Conservation (phyloP, 2,329 filamentous ascomycete species). For the Paraconiothyrium brasiliense region DNA sequence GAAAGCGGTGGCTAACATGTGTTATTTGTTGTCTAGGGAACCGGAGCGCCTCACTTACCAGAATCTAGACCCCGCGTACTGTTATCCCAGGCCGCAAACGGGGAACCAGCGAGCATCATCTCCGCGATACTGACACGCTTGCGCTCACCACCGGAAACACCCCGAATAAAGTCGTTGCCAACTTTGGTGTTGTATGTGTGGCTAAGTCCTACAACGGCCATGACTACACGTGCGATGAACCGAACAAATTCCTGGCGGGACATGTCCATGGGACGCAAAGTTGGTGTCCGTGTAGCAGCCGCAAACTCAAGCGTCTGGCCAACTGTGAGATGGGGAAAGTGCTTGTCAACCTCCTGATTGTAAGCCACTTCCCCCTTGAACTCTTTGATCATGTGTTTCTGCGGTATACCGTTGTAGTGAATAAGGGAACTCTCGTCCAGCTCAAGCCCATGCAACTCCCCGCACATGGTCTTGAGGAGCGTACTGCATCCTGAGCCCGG, state of each 20-base stretch:
- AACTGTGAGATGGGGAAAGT: slow-evolving; percentile 67
- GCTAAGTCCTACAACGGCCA: slow-evolving; percentile 63
- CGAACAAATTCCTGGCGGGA: slow-evolving; percentile 56
- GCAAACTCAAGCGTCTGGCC: slow-evolving; percentile 67
- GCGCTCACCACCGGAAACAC: slow-evolving; percentile 69
- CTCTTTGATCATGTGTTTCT: slow-evolving; percentile 55
- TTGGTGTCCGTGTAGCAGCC: slow-evolving; percentile 61
- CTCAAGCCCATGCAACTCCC: slow-evolving; percentile 67
- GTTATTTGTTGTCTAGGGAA: neutral
- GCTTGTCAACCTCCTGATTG: slow-evolving; percentile 59
- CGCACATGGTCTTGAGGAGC: slow-evolving; percentile 68
- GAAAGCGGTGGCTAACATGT: slow-evolving; percentile 60
- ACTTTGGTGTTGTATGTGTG: slow-evolving; percentile 67
- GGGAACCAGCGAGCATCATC: slow-evolving; percentile 52
- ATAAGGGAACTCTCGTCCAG: slow-evolving; percentile 62
- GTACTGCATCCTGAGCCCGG: slow-evolving; percentile 71
- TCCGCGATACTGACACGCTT: slow-evolving; percentile 71
- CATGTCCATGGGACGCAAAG: slow-evolving; percentile 47
- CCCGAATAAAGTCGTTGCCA: slow-evolving; percentile 67
- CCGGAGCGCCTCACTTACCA: slow-evolving; percentile 37
- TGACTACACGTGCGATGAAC: slow-evolving; percentile 61
- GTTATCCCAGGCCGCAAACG: slow-evolving; percentile 58
- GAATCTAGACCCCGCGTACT: slow-evolving; percentile 52
- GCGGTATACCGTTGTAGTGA: slow-evolving; percentile 67
- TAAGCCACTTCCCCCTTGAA: slow-evolving; percentile 59